Percentiles rank a stretch among this genome's conserved stretches.
Evolutionary conservation across 176 grass and related monocot species (phyloP).

Genomic region (Guadua angustifolia): DNA sequence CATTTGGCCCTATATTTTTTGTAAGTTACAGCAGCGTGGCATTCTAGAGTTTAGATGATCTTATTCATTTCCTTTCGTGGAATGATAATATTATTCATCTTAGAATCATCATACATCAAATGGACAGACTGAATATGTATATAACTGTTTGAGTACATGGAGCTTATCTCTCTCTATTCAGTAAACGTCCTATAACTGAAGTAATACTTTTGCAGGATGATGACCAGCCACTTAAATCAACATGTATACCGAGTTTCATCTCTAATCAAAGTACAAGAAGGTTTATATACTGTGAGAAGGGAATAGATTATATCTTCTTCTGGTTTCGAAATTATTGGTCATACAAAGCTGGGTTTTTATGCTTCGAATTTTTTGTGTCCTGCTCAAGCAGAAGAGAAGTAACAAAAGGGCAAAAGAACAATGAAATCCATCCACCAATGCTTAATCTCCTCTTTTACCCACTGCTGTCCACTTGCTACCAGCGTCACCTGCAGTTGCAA

Average conservation of each 20-base stretch:
- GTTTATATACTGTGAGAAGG: background rate
- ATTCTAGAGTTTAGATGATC: background rate
- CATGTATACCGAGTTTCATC: background rate
- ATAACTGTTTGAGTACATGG: background rate
- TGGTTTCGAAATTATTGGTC: background rate
- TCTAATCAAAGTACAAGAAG: background rate
- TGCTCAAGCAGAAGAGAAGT: background rate
- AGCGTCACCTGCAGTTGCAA: constrained; percentile 39
- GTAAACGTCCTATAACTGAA: background rate
- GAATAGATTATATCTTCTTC: background rate
- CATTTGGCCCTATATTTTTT: background rate
- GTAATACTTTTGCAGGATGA: background rate
- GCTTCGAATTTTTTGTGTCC: background rate
- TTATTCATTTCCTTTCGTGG: background rate
- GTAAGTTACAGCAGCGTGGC: background rate
- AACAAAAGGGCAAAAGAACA: background rate
- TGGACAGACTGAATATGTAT: background rate
- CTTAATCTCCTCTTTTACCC: background rate
- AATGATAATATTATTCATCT: background rate
- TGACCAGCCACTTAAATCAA: background rate
- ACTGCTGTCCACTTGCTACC: background rate
- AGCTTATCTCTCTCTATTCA: background rate
- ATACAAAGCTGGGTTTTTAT: constrained; percentile 14
- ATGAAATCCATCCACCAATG: background rate
- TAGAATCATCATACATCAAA: background rate